Evolutionary conservation across 495 filamentous ascomycete genomes (phyloP).

Genomic region (Penicillium herquei): DNA sequence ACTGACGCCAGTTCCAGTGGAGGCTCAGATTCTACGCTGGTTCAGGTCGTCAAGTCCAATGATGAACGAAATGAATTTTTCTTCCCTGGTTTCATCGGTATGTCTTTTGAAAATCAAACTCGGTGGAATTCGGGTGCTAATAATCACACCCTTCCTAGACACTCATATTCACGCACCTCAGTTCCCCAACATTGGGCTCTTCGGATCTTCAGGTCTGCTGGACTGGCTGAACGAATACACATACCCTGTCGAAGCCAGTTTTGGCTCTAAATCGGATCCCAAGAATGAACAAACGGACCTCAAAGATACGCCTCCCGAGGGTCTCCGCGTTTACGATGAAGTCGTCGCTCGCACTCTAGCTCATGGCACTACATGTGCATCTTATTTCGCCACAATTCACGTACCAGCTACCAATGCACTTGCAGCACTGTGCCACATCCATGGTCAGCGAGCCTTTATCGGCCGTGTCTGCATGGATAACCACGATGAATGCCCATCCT

Average conservation of each 20-base stretch:
- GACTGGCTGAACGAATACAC: conserved; percentile 93
- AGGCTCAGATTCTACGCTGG: background rate
- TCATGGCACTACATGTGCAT: conserved; percentile 85
- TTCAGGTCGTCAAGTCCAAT: conserved; percentile 31
- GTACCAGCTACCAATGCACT: conserved; percentile 83
- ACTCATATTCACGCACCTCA: conserved; percentile 94
- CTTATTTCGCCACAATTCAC: conserved; percentile 89
- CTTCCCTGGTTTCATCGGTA: conserved; percentile 92
- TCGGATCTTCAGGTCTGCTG: conserved; percentile 84
- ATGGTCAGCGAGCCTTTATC: conserved; percentile 85
- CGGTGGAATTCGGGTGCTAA: conserved; percentile 2
- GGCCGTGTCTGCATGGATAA: conserved; percentile 91
- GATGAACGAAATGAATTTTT: conserved; percentile 62
- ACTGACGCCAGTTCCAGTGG: conserved; percentile 11
- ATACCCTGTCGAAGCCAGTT: conserved; percentile 84
- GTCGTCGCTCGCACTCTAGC: conserved; percentile 76
- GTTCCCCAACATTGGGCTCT: conserved; percentile 89
- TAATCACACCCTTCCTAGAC: conserved; percentile 48
- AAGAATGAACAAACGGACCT: conserved; percentile 14
- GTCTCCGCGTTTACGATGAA: conserved; percentile 64
- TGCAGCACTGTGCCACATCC: conserved; percentile 68
- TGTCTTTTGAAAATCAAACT: conserved; percentile 3
- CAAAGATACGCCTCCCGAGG: conserved; percentile 36
- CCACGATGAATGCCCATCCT: conserved; percentile 56
- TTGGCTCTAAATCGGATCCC: conserved; percentile 35